Percentiles rank a stretch among this genome's conserved stretches.
These are phyloP conservation scores for Colletotrichum acutatum DNA, from an alignment of 2,329 filamentous ascomycete species.

Conservation along the genomic window DNA sequence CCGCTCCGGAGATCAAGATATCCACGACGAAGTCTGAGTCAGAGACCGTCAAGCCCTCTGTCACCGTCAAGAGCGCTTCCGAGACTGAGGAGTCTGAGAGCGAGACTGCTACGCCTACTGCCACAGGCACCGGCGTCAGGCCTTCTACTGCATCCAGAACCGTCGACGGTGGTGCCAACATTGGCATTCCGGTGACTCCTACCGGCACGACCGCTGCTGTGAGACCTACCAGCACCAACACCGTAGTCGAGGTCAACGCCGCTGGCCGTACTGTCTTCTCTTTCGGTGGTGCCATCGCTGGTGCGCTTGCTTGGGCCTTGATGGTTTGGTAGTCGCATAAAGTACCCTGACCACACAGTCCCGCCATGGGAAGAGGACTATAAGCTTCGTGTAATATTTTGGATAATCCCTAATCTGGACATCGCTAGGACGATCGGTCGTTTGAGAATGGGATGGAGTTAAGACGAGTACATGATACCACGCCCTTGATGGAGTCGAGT, in stretches of 20 bases:
- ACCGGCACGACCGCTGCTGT: neutral
- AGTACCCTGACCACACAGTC: neutral
- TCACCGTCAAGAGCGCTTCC: neutral
- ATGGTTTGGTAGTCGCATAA: neutral
- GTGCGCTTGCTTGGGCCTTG: slow-evolving; percentile 14
- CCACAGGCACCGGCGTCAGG: slow-evolving; percentile 1
- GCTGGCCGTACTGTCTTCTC: slow-evolving; percentile 25
- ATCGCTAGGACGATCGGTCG: neutral
- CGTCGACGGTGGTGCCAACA: slow-evolving; percentile 18
- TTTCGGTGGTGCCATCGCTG: neutral
- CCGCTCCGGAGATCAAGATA: neutral
- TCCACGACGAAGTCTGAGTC: neutral
- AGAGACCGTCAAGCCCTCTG: neutral
- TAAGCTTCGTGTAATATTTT: slow-evolving; percentile 22
- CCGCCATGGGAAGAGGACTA: neutral
- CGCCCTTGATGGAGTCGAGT: slow-evolving; percentile 7
- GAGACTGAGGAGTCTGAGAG: neutral
- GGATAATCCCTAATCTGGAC: slow-evolving; percentile 22
- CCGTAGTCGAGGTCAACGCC: slow-evolving; percentile 18
- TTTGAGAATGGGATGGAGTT: neutral
- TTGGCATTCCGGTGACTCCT: slow-evolving; percentile 9
- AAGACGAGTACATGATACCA: slow-evolving; percentile 32
- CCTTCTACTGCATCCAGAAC: slow-evolving; percentile 14
- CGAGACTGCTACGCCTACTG: neutral
- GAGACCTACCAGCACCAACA: slow-evolving; percentile 15